These are phyloP conservation scores for Phytophthora macrochlamydospora DNA, from an alignment of 352 stramenopile genomes.

Conservation along the genomic window DNA sequence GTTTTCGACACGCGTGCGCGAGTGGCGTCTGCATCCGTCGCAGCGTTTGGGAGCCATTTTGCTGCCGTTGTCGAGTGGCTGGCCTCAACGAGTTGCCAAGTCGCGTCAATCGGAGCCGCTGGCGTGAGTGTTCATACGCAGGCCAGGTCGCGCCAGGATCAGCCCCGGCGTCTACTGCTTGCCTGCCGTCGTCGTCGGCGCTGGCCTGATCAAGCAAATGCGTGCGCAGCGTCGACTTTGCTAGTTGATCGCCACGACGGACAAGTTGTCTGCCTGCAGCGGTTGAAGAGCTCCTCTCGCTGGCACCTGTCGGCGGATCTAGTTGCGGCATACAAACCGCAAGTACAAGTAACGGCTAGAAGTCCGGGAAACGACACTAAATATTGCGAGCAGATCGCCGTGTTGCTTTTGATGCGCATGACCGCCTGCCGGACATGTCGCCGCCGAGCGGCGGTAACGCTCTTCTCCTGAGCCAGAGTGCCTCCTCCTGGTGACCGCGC, in stretches of 20 bases:
- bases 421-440: too few relatives aligned
- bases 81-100: too few relatives aligned
- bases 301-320: not conserved
- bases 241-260: not conserved
- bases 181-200: too few relatives aligned
- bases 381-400: not conserved
- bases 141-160: not conserved
- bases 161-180: not conserved
- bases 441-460: not conserved
- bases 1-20: too few relatives aligned
- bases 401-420: not conserved
- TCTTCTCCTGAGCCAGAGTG: not conserved
- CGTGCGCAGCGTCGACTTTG: too few relatives aligned
- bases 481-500: not conserved
- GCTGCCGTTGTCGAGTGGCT: too few relatives aligned
- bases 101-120: not conserved
- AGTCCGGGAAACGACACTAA: not conserved
- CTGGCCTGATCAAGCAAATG: too few relatives aligned
- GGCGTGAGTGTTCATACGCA: not conserved
- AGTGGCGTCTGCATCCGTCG: too few relatives aligned
- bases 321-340: not conserved
- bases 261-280: not conserved
- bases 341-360: constrained; percentile 4
- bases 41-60: too few relatives aligned
- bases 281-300: not conserved